Evolutionary conservation across 208 protist genomes (phyloP).

Genomic region (Acanthamoeba castellanii): DNA sequence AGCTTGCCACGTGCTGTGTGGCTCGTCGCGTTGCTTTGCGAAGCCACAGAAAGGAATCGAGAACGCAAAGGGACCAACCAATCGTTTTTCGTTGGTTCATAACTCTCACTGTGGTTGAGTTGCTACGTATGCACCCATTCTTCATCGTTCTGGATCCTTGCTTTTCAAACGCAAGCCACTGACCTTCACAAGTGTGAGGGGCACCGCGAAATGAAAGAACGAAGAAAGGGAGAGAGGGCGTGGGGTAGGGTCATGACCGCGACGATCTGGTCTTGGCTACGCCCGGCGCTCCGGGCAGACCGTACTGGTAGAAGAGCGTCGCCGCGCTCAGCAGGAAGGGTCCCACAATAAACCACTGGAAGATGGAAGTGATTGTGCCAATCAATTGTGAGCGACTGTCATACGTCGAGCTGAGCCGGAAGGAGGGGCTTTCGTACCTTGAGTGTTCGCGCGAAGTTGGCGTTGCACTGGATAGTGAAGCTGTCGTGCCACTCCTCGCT

Average conservation of each 20-base stretch:
- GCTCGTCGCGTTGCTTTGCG: too few relatives aligned
- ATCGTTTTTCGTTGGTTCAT: too few relatives aligned
- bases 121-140: neutral
- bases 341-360: constrained; percentile 8
- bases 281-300: neutral
- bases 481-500: constrained; percentile 52
- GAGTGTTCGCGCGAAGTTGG: constrained; percentile 10
- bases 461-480: constrained; percentile 17
- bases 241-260: neutral
- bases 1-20: neutral
- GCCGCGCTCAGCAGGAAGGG: constrained; percentile 22
- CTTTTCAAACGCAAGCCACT: too few relatives aligned
- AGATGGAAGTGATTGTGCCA: neutral
- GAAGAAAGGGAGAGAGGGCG: neutral
- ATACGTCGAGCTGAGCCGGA: neutral
- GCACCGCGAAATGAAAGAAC: neutral
- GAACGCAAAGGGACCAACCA: too few relatives aligned
- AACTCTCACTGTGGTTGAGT: neutral
- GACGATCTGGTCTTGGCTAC: neutral
- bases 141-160: too few relatives aligned
- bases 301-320: neutral
- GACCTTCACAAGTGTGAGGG: too few relatives aligned
- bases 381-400: neutral
- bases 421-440: neutral
- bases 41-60: too few relatives aligned